phyloP scores from a whole-genome alignment of 1,284 basidiomycete genomes.

The Puccinia horiana region DNA sequence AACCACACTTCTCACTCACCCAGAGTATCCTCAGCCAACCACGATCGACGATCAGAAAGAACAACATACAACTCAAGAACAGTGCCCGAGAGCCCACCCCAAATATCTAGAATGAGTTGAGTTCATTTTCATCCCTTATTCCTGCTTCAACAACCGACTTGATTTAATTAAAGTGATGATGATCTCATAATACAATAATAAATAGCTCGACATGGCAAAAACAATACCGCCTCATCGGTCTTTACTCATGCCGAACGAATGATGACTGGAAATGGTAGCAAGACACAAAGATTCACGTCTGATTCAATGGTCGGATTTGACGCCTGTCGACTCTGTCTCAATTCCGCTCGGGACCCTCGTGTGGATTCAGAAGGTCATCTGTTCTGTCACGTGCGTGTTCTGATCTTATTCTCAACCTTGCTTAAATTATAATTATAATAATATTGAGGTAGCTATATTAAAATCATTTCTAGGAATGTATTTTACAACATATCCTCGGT shows the following conservation, averaged over 20 bases:
- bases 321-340: constrained; percentile 43
- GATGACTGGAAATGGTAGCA: constrained; percentile 45
- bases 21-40: too few relatives aligned
- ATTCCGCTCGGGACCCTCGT: constrained; percentile 33
- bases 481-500: constrained; percentile 40
- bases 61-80: too few relatives aligned
- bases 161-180: too few relatives aligned
- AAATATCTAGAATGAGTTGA: constrained; percentile 1
- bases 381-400: constrained; percentile 35
- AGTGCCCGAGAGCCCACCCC: too few relatives aligned
- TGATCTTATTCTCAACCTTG: background rate
- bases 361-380: constrained; percentile 40
- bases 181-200: background rate
- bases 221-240: constrained; percentile 46
- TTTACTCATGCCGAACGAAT: constrained; percentile 47
- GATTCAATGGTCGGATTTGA: constrained; percentile 46
- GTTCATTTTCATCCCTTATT: background rate
- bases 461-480: constrained; percentile 37
- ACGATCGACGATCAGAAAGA: too few relatives aligned
- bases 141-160: too few relatives aligned
- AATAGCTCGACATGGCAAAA: constrained; percentile 48
- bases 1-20: too few relatives aligned
- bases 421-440: background rate
- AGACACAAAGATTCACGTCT: constrained; percentile 39
- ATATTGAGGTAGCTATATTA: background rate